A percentile compares a stretch with the other conserved stretches of the same genome.
Evolutionary conservation across 257 asterid genomes (phyloP).

Genomic region (Petunia secreta): DNA sequence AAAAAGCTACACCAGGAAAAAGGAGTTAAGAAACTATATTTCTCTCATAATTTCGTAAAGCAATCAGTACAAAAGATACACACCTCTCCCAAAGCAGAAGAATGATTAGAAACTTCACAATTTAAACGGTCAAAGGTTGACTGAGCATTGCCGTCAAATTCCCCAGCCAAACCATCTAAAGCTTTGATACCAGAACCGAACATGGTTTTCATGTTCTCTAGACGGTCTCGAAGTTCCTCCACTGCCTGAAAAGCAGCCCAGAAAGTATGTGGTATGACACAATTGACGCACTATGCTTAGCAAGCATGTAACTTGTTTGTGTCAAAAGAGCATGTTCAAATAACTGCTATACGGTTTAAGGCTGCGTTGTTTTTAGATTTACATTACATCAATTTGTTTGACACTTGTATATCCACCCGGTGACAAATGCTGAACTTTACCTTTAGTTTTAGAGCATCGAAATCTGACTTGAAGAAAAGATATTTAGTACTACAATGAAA

Average conservation of each 20-base stretch:
- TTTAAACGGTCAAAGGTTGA: conserved; percentile 73
- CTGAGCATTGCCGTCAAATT: conserved; percentile 72
- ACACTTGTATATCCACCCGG: too few relatives aligned
- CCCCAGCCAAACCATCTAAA: conserved; percentile 78
- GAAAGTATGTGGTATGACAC: neutral
- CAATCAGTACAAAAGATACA: conserved; percentile 31
- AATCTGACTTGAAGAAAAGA: too few relatives aligned
- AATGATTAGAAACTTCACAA: conserved; percentile 86
- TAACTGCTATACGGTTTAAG: neutral
- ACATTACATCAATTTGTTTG: too few relatives aligned
- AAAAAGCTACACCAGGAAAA: conserved; percentile 69
- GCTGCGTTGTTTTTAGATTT: too few relatives aligned
- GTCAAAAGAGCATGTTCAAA: neutral
- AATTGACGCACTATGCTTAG: neutral
- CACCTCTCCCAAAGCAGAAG: conserved; percentile 83
- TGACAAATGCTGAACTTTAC: too few relatives aligned
- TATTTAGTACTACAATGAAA: too few relatives aligned
- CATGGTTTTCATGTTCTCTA: conserved; percentile 72
- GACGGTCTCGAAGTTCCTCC: conserved; percentile 72
- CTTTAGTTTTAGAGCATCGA: too few relatives aligned
- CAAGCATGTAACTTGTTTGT: conserved; percentile 10
- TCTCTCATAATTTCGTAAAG: neutral
- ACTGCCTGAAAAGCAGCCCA: conserved; percentile 63
- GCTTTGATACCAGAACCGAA: conserved; percentile 83
- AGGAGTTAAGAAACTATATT: conserved; percentile 8